Evolutionary conservation across 441 rosid species (phyloP), one percentile per base, ranked within the genome.

Genomic region (Geranium incanum): DNA sequence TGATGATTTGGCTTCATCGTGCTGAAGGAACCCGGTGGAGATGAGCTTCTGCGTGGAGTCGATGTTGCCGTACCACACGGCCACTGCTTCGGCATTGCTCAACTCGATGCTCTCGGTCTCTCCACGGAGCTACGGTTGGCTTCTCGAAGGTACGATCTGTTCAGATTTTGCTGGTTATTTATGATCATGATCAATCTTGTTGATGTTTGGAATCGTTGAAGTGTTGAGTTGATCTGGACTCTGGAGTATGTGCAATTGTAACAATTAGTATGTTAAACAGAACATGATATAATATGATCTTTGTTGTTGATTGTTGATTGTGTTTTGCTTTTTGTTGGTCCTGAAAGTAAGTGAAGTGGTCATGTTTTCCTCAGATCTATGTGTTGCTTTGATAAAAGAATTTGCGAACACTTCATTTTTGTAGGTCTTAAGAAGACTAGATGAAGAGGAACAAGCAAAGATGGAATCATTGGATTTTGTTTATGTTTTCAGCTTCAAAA

Each of bases 31-130:
- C 21, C 67, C 66, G 48, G 55, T 55, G 59, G 76, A 73, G 57
- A 45, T 60, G 41, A 52, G 71, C 67, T 68, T 68, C 76, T 73
- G 71, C 19, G 50, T 73, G 71, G 76, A 73, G 59, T 67, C 76
- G 39, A 36, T 68, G 76, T 11, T 73, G 70, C 71, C 76, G 60
- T 73, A 55, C 71, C 76, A 73, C 67, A 67, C 67, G 21, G 71
- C 71, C 13, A 73, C 76, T 12, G 60, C 76, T 7, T 68, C 71
- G 52, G 71, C 76, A 19, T 59, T 73, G 71, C 23, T 73, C 21
- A 55, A n/a, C 4, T 55, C 62, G 21, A 55, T 55, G 62, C 62
- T 55, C 6, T 55, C 62, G 7, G 71, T 68, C 71, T 43, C 68
- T 68, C 71, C 66, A 55, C 28, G 71, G 67, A 68, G 57, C 41